A percentile compares a stretch with the other conserved stretches of the same genome.
phyloP scores from a whole-genome alignment of 208 protist species.

The Entamoeba nuttalli region DNA sequence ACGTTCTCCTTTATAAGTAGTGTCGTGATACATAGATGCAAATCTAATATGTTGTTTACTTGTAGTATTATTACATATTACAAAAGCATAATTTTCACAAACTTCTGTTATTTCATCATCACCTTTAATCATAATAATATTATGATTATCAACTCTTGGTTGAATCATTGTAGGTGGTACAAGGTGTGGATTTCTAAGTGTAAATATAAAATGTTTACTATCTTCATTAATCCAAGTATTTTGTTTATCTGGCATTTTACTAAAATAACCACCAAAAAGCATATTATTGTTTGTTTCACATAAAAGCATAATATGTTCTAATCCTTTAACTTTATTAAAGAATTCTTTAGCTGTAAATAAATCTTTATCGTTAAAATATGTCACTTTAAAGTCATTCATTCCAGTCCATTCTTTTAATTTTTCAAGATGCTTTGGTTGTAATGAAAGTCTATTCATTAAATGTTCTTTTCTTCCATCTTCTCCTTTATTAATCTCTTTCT shows the following conservation, averaged over 20 bases:
- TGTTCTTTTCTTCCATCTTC: not conserved
- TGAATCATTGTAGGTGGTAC: not conserved
- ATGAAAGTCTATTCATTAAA: not conserved
- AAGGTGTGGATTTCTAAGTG: not conserved
- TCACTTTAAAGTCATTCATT: not conserved
- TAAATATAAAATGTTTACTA: not conserved
- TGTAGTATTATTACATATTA: not conserved
- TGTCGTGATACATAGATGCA: not conserved
- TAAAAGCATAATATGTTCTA: not conserved
- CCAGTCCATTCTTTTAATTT: not conserved
- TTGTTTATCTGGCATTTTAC: not conserved
- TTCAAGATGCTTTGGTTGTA: not conserved
- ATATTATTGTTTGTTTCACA: not conserved
- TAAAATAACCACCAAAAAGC: not conserved
- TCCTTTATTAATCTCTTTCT: not conserved
- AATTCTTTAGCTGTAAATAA: not conserved
- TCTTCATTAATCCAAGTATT: not conserved
- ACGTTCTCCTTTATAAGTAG: not conserved
- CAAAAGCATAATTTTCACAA: not conserved
- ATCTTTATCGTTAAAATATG: not conserved
- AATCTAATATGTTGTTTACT: not conserved
- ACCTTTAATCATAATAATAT: not conserved
- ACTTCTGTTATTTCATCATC: not conserved
- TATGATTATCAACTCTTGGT: not conserved
- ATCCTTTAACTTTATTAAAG: not conserved